phyloP scores from a whole-genome alignment of 73 alveolate species.

The Symbiodinium natans region DNA sequence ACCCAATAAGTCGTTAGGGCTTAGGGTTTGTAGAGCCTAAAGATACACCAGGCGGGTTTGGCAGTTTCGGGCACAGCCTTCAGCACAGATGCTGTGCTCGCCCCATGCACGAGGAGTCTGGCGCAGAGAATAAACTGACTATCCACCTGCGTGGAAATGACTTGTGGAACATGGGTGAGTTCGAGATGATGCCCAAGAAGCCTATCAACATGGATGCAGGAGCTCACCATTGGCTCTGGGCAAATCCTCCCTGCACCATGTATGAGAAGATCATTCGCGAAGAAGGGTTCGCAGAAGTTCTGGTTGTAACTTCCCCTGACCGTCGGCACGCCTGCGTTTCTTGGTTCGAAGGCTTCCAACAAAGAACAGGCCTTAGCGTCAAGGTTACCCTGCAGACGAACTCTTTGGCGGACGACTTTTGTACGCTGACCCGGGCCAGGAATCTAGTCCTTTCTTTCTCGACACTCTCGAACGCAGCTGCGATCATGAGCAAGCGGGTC shows the following conservation, averaged over 20 bases:
- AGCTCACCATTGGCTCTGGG: slow-evolving; percentile 89
- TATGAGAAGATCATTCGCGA: slow-evolving; percentile 73
- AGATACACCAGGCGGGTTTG: too few species aligned
- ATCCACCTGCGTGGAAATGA: slow-evolving; percentile 78
- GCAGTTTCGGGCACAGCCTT: too few species aligned
- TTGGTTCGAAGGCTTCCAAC: slow-evolving; percentile 23
- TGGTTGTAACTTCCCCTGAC: slow-evolving; percentile 64
- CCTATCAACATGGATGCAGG: slow-evolving; percentile 59
- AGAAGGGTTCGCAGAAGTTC: slow-evolving; percentile 28
- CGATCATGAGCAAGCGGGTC: slow-evolving; percentile 61
- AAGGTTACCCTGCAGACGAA: slow-evolving; percentile 38
- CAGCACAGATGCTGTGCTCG: too few species aligned
- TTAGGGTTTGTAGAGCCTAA: background rate
- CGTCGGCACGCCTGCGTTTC: slow-evolving; percentile 68
- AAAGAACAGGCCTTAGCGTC: background rate
- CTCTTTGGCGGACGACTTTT: slow-evolving; percentile 63
- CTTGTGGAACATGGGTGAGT: slow-evolving; percentile 82
- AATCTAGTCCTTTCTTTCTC: slow-evolving; percentile 70
- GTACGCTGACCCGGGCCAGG: slow-evolving; percentile 39
- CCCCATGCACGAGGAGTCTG: background rate
- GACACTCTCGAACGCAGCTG: slow-evolving; percentile 81
- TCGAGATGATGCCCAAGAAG: slow-evolving; percentile 39
- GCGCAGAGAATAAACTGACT: background rate
- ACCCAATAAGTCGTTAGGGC: too few species aligned
- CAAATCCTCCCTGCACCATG: slow-evolving; percentile 77